Conservation (phyloP, 2,329 filamentous ascomycete species). For the Cordyceps fumosorosea region DNA sequence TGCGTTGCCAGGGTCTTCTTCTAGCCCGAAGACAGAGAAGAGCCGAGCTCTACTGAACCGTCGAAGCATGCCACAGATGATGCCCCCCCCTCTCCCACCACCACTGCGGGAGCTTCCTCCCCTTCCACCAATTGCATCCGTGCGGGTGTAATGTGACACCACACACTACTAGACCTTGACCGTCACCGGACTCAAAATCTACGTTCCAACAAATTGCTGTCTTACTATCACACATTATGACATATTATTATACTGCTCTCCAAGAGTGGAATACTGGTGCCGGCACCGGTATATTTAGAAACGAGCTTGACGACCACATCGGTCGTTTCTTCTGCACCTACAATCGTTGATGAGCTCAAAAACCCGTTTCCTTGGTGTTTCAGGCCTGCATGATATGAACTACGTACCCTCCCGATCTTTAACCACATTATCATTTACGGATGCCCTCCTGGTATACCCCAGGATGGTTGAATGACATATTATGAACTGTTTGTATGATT, state of each 20-base stretch:
- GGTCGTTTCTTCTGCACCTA: slow-evolving; percentile 1
- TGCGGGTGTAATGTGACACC: slow-evolving; percentile 5
- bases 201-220: background rate
- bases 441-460: background rate
- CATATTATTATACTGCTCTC: background rate
- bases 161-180: background rate
- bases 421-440: background rate
- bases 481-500: slow-evolving; percentile 3
- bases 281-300: slow-evolving; percentile 2
- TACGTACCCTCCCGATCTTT: background rate
- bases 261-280: background rate
- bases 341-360: background rate
- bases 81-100: slow-evolving; percentile 43
- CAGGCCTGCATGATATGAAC: background rate
- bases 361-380: slow-evolving; percentile 1
- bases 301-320: background rate
- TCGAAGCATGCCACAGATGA: slow-evolving; percentile 45
- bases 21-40: slow-evolving; percentile 19
- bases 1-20: slow-evolving; percentile 23
- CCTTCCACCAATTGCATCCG: slow-evolving; percentile 31
- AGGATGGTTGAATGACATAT: slow-evolving; percentile 3
- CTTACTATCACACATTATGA: background rate
- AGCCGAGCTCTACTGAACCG: slow-evolving; percentile 27
- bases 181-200: background rate
- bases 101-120: slow-evolving; percentile 50